Evolutionary conservation across 352 stramenopile genomes (phyloP).

Genomic region (Pythium utonaiense): DNA sequence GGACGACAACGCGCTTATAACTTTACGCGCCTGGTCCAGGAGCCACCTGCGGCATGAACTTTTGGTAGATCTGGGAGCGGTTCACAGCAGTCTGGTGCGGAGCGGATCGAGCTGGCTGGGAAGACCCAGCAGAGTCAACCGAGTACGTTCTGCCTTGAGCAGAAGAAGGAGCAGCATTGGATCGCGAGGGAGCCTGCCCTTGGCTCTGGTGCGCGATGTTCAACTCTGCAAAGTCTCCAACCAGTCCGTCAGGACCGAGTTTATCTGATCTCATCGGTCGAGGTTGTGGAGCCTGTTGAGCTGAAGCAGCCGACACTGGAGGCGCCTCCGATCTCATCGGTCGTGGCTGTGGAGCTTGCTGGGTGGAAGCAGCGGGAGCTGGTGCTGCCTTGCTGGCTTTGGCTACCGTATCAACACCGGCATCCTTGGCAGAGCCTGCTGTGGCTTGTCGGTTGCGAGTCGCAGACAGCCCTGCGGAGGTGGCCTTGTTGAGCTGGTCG

Average conservation of each 20-base stretch:
- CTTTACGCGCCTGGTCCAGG: background rate
- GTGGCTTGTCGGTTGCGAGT: conserved; percentile 11
- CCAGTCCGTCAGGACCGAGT: conserved; percentile 1
- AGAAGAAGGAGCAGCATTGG: background rate
- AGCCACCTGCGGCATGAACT: conserved; percentile 18
- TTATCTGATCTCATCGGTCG: conserved; percentile 11
- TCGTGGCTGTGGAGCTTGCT: conserved; percentile 1
- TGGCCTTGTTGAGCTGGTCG: conserved; percentile 33
- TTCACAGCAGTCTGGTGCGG: background rate
- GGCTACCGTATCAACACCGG: background rate
- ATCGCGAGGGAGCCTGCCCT: background rate
- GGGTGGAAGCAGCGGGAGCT: background rate
- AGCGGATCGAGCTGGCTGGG: background rate
- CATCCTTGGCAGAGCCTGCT: conserved; percentile 7
- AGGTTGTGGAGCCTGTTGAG: background rate
- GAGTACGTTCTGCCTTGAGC: background rate
- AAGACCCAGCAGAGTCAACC: background rate
- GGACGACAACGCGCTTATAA: background rate
- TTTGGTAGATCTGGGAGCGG: conserved; percentile 17
- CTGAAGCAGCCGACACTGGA: background rate
- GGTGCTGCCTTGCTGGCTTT: background rate
- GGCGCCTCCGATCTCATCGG: background rate
- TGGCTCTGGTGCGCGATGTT: background rate
- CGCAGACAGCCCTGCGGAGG: conserved; percentile 15
- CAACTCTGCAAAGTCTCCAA: conserved; percentile 8